Evolutionary conservation across 768 basidiomycete species (phyloP).

Genomic region (Chalciporus sphaerocephalus): DNA sequence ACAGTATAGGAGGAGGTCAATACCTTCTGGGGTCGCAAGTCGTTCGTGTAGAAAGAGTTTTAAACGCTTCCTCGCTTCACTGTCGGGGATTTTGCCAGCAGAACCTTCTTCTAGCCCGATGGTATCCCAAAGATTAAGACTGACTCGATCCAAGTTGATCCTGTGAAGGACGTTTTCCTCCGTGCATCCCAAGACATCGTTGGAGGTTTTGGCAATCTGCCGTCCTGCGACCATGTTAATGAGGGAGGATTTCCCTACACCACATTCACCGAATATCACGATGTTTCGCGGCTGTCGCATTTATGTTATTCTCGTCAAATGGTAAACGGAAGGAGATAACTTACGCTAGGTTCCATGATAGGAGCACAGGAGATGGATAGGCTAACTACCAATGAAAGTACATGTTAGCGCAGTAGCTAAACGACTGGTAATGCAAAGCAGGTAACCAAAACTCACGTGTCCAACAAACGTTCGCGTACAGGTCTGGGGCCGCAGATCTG

Average conservation of each 20-base stretch:
- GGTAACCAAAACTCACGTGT: not conserved
- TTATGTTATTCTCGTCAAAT: not conserved
- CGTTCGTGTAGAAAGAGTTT: conserved; percentile 28
- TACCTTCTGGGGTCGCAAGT: conserved; percentile 13
- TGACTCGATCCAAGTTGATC: conserved; percentile 10
- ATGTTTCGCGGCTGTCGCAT: conserved; percentile 25
- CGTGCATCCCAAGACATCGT: conserved; percentile 29
- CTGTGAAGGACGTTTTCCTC: conserved; percentile 18
- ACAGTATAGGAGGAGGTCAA: conserved; percentile 27
- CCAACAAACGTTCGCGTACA: too few species aligned
- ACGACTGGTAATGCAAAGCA: too few species aligned
- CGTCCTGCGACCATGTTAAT: conserved; percentile 34
- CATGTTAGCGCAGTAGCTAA: not conserved
- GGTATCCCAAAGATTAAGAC: conserved; percentile 32
- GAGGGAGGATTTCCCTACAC: conserved; percentile 39
- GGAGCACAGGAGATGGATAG: not conserved
- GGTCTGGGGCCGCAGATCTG: too few species aligned
- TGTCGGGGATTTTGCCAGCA: conserved; percentile 13
- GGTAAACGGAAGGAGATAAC: not conserved
- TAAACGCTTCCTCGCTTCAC: conserved; percentile 16
- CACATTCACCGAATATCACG: conserved; percentile 33
- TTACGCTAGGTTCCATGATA: conserved; percentile 7
- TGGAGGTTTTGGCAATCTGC: conserved; percentile 25
- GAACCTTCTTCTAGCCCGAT: conserved; percentile 33
- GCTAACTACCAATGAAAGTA: not conserved